These are phyloP conservation scores for Chaetomiaceae sp. DNA, from an alignment of 2,329 filamentous ascomycete species.

Conservation along the genomic window DNA sequence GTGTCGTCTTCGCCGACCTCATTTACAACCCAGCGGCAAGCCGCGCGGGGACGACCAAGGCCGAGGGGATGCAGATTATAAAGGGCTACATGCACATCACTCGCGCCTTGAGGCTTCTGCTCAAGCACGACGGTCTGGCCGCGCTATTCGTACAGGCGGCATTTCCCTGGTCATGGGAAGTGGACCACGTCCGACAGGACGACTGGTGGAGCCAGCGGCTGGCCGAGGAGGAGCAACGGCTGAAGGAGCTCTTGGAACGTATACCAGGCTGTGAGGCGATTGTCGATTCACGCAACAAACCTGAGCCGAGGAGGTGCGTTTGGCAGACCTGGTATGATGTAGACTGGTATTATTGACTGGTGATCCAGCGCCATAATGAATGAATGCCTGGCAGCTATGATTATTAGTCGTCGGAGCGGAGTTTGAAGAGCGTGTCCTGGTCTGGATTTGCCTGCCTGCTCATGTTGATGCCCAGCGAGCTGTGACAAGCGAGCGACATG, in stretches of 20 bases:
- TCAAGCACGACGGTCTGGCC: neutral
- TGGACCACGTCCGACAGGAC: neutral
- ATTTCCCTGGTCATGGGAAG: neutral
- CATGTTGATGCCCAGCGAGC: no score
- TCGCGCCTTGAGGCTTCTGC: neutral
- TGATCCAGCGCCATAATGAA: neutral
- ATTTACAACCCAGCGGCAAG: neutral
- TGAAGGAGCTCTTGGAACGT: conserved; percentile 1
- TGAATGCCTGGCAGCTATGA: no score
- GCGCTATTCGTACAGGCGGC: neutral
- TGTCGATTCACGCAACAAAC: conserved; percentile 1
- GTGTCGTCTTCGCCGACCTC: conserved; percentile 3
- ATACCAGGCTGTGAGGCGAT: neutral
- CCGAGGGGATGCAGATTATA: neutral
- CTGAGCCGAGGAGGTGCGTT: neutral
- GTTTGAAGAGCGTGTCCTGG: no score
- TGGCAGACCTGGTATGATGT: neutral
- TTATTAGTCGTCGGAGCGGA: no score
- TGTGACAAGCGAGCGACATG: no score
- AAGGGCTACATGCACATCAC: neutral
- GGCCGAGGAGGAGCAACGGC: neutral
- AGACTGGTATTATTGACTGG: neutral
- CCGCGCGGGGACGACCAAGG: neutral
- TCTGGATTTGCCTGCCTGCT: no score
- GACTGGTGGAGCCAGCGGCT: neutral